phyloP scores from a whole-genome alignment of 352 stramenopile species.

The Pythium oligandrum region DNA sequence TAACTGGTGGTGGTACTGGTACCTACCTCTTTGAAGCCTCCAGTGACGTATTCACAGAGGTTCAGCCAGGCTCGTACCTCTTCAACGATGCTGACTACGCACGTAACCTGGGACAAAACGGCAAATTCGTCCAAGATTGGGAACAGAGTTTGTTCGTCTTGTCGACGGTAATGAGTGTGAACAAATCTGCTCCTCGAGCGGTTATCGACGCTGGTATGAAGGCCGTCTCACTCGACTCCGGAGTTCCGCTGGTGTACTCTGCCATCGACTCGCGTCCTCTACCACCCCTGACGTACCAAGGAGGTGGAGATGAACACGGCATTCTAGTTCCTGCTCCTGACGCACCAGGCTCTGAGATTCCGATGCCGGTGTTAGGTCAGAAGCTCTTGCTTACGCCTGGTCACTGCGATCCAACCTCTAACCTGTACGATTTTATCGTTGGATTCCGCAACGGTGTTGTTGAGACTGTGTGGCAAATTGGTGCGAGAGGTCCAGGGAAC shows the following conservation, averaged over 20 bases:
- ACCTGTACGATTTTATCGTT: constrained; percentile 73
- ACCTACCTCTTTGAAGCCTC: constrained; percentile 58
- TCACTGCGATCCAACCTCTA: constrained; percentile 73
- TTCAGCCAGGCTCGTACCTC: constrained; percentile 73
- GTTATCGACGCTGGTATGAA: constrained; percentile 78
- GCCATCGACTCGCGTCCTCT: constrained; percentile 32
- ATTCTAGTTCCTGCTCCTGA: constrained; percentile 34
- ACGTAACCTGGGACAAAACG: constrained; percentile 39
- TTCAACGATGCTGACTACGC: constrained; percentile 79
- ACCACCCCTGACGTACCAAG: constrained; percentile 42
- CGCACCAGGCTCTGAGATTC: constrained; percentile 10
- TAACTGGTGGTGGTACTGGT: constrained; percentile 67
- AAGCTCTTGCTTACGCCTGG: constrained; percentile 59
- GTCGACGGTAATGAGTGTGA: constrained; percentile 65
- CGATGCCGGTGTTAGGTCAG: constrained; percentile 44
- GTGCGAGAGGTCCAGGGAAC: constrained; percentile 52
- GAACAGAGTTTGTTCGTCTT: constrained; percentile 65
- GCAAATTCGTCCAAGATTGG: constrained; percentile 37
- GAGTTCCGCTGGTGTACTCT: constrained; percentile 44
- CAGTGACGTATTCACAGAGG: constrained; percentile 65
- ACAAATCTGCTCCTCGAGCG: constrained; percentile 28
- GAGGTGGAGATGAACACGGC: constrained; percentile 63
- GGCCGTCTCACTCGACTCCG: constrained; percentile 61
- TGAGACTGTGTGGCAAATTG: constrained; percentile 53
- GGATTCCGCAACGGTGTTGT: constrained; percentile 45